Percentiles rank a stretch among this genome's conserved stretches.
Evolutionary conservation across 1,284 basidiomycete species (phyloP).

Genomic region (Cerrena zonata): DNA sequence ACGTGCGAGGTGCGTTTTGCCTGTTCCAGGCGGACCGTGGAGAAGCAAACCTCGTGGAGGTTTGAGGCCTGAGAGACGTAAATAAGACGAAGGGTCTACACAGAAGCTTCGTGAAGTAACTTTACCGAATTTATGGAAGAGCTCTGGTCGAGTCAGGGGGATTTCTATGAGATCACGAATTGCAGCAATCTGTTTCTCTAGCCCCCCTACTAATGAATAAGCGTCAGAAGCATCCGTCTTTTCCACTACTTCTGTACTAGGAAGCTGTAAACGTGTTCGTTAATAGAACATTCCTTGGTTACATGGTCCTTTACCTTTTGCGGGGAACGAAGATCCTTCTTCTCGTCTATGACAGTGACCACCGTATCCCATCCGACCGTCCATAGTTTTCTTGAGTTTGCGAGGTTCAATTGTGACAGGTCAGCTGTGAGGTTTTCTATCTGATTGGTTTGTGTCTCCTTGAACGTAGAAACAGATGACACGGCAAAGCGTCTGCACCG

Average conservation of each 20-base stretch:
- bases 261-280: not conserved
- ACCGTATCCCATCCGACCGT: constrained; percentile 57
- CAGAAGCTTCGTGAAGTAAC: constrained; percentile 14
- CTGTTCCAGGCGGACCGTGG: constrained; percentile 90
- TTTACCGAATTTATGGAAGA: constrained; percentile 84
- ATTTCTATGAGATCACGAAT: constrained; percentile 94
- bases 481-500: constrained; percentile 48
- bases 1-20: constrained; percentile 88
- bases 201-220: constrained; percentile 80
- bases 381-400: constrained; percentile 40
- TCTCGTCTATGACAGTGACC: constrained; percentile 41
- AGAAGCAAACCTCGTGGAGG: constrained; percentile 87
- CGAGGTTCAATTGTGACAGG: constrained; percentile 40
- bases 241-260: not conserved
- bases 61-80: constrained; percentile 58
- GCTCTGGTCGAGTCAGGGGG: constrained; percentile 82
- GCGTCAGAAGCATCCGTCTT: constrained; percentile 36
- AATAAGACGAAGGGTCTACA: constrained; percentile 5
- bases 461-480: constrained; percentile 39
- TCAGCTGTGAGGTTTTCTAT: constrained; percentile 34
- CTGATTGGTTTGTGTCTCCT: constrained; percentile 22
- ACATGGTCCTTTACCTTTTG: not conserved
- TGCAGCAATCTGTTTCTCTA: constrained; percentile 82
- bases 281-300: no score
- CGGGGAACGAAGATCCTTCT: constrained; percentile 11